Evolutionary conservation across 2,329 filamentous ascomycete species (phyloP), one percentile per base, ranked within the genome.

Genomic region (Fusarium illudens): DNA sequence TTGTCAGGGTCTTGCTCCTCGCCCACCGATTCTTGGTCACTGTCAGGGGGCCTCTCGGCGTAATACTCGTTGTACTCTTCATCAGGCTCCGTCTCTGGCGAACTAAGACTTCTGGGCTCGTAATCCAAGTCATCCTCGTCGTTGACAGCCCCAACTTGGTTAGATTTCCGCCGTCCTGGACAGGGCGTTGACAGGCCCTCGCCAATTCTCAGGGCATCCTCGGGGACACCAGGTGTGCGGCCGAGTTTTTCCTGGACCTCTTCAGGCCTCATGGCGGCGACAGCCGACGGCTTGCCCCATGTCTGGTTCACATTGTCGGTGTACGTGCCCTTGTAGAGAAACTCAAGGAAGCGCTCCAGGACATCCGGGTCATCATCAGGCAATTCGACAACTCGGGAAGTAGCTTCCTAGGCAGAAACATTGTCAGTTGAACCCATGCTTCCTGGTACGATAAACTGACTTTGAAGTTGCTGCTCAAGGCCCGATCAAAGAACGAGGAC

Each of bases 401-500:
- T 4, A 6, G 68, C 56, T 53, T 76, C 74, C 73, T 75, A 4
- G 29, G 13, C 4, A 13, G 32, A 19, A 19, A 6, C 32, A 32
- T n/a, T n/a, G 17, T 30, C 29, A 32, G 7, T 9, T 15, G 4
- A 3, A 22, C 12, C 20, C 4, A 34, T 48, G 1, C 22, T 6
- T 27, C 2, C 5, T 4, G 30, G 20, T 2, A 11, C 2, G 11
- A 4, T 15, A 8, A 8, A 39, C 17, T 9, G 37, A 79, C 79
- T 58, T 71, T 71, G 39, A 80, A 77, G 1, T 57, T 62, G 3
- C 51, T 65, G 29, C 65, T 62, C 52, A 77, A 66, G 6, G 76
- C 74, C 11, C 56, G 63, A 13, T 73, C 74, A 37, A 73, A 73
- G 52, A 80, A 81, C 22, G 68, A 30, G 1, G 77, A 81, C 51